A percentile compares a stretch with the other conserved stretches of the same genome.
phyloP scores from a whole-genome alignment of 169 alveolate genomes.

The Eimeria nieschulzi region DNA sequence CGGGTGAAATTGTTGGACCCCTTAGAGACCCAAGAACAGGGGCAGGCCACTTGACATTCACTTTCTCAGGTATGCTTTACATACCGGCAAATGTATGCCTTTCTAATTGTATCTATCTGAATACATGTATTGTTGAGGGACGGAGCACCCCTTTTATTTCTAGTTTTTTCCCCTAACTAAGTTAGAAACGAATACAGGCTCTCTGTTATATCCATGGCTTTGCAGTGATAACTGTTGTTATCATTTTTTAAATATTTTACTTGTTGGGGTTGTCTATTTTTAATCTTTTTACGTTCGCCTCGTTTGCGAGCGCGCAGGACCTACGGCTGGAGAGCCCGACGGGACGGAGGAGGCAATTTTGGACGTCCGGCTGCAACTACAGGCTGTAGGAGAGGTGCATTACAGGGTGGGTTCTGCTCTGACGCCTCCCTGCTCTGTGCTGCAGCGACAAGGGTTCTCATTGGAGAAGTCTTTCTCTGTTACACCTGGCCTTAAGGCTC shows the following conservation, averaged over 20 bases:
- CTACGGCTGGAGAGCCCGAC: slow-evolving; percentile 60
- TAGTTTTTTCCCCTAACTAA: too few species aligned
- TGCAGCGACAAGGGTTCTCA: slow-evolving; percentile 16
- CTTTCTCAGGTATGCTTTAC: background rate
- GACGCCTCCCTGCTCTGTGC: background rate
- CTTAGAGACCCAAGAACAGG: background rate
- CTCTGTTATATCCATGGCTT: too few species aligned
- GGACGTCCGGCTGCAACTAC: slow-evolving; percentile 53
- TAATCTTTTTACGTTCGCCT: background rate
- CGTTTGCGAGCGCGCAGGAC: background rate
- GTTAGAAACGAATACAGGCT: too few species aligned
- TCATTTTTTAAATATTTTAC: background rate
- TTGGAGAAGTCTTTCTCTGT: background rate
- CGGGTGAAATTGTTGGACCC: background rate
- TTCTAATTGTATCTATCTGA: too few species aligned
- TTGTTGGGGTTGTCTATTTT: background rate
- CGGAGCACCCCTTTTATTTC: too few species aligned
- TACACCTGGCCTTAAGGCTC: background rate
- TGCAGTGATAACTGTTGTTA: too few species aligned
- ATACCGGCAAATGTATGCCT: background rate
- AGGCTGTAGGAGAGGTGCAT: background rate
- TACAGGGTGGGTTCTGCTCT: background rate
- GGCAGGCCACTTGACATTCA: background rate
- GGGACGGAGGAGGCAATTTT: slow-evolving; percentile 46
- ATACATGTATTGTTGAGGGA: too few species aligned